Conservation (phyloP, 208 protist species). For the Naegleria fowleri region DNA sequence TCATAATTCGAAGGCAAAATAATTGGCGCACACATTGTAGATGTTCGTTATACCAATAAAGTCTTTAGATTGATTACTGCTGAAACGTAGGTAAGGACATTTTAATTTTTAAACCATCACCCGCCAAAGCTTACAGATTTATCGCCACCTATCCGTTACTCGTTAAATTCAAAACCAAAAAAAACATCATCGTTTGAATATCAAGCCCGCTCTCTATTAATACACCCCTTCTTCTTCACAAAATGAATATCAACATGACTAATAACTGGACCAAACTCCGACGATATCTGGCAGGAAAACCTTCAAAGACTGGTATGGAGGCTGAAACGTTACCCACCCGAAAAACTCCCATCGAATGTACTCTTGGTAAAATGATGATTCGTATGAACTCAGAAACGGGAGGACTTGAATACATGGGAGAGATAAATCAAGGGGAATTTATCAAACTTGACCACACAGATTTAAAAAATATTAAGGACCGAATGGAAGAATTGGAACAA, state of each 20-base stretch:
- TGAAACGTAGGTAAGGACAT: too few species aligned
- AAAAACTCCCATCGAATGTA: slow-evolving; percentile 2
- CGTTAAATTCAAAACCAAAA: too few species aligned
- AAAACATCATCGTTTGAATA: too few species aligned
- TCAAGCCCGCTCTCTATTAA: too few species aligned
- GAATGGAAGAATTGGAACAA: neutral
- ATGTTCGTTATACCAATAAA: too few species aligned
- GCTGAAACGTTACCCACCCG: neutral
- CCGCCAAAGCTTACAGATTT: too few species aligned
- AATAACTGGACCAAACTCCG: neutral
- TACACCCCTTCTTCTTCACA: too few species aligned
- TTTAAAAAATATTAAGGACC: neutral
- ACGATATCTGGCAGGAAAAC: neutral
- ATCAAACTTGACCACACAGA: neutral
- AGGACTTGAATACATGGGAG: neutral
- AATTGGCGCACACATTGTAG: too few species aligned
- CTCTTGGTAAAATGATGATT: neutral
- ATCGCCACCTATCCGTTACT: too few species aligned
- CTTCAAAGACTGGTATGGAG: neutral
- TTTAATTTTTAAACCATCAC: too few species aligned
- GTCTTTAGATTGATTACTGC: too few species aligned
- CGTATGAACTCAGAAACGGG: neutral
- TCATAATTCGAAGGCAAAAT: too few species aligned
- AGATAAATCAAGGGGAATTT: neutral
- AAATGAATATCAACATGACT: neutral